Percentiles rank a stretch among this genome's conserved stretches.
Conservation (phyloP, 805 yeast species). For the Clavispora santaluciae region DNA sequence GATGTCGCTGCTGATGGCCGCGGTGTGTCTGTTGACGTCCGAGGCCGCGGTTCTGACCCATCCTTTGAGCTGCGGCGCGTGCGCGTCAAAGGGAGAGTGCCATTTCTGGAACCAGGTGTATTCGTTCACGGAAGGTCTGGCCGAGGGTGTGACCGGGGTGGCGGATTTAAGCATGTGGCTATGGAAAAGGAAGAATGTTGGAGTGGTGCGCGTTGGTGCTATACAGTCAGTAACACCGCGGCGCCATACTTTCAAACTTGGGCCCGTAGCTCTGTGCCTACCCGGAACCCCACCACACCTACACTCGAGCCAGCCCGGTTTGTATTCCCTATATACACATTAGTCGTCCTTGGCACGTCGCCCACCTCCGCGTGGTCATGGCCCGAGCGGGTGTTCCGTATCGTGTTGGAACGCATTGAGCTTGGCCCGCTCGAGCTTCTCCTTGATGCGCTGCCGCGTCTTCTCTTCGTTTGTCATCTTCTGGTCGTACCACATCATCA, state of each 20-base stretch:
- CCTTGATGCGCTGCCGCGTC: constrained; percentile 28
- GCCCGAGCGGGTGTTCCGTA: constrained; percentile 1
- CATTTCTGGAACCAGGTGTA: constrained; percentile 38
- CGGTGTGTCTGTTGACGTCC: constrained; percentile 10
- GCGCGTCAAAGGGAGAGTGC: constrained; percentile 25
- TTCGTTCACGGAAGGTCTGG: constrained; percentile 13
- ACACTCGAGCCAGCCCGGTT: background rate
- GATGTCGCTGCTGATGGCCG: constrained; percentile 28
- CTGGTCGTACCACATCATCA: constrained; percentile 47
- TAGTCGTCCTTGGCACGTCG: constrained; percentile 7
- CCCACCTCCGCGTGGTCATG: background rate
- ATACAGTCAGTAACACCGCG: no score
- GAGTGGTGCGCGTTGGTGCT: background rate
- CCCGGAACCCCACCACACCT: background rate
- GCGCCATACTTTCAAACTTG: no score
- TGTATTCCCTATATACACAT: constrained; percentile 1
- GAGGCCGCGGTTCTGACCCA: constrained; percentile 30
- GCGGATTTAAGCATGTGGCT: constrained; percentile 7
- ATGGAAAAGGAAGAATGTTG: constrained; percentile 2
- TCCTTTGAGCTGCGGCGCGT: constrained; percentile 25
- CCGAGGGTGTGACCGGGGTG: constrained; percentile 19
- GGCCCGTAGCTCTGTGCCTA: no score
- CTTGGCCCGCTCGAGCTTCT: constrained; percentile 35
- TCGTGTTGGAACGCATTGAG: constrained; percentile 25
- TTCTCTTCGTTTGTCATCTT: constrained; percentile 27